Evolutionary conservation across 2,329 filamentous ascomycete species (phyloP).

Genomic region (Pezicula carpinea): DNA sequence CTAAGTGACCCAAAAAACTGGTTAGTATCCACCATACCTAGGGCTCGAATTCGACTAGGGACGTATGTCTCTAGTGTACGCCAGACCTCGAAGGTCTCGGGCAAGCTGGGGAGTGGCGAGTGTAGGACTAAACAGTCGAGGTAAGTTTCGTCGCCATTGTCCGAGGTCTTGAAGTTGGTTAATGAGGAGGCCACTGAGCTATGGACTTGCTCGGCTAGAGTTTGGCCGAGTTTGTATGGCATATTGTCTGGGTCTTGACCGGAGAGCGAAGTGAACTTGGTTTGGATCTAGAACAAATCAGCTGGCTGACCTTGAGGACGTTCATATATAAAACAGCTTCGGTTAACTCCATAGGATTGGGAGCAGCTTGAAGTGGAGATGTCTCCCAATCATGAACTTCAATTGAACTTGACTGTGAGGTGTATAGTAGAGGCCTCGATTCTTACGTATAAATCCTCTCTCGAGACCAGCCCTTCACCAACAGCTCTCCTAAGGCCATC

Average conservation of each 20-base stretch:
- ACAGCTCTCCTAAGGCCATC: conserved; percentile 61
- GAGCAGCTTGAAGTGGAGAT: too few relatives aligned
- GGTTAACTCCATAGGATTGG: too few relatives aligned
- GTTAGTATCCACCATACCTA: conserved; percentile 41
- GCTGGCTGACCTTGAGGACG: not conserved
- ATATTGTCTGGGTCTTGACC: conserved; percentile 57
- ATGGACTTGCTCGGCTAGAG: conserved; percentile 60
- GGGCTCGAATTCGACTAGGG: conserved; percentile 54
- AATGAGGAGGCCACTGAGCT: conserved; percentile 65
- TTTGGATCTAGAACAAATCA: conserved; percentile 56
- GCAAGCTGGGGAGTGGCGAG: conserved; percentile 45
- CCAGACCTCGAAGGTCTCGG: conserved; percentile 61
- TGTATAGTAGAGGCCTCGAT: not conserved
- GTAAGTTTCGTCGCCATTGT: conserved; percentile 40
- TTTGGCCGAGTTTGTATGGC: conserved; percentile 56
- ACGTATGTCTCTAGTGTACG: conserved; percentile 60
- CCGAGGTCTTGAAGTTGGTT: conserved; percentile 44
- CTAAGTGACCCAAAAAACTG: too few relatives aligned
- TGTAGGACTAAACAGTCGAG: conserved; percentile 57
- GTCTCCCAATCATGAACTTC: too few relatives aligned
- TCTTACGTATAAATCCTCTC: conserved; percentile 59
- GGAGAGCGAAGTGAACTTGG: conserved; percentile 68
- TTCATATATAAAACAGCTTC: too few relatives aligned
- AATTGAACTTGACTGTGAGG: not conserved
- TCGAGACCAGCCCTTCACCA: conserved; percentile 49